These are phyloP conservation scores for Microstegium vimineum DNA, from an alignment of 176 grass and related monocot genomes.

Conservation along the genomic window DNA sequence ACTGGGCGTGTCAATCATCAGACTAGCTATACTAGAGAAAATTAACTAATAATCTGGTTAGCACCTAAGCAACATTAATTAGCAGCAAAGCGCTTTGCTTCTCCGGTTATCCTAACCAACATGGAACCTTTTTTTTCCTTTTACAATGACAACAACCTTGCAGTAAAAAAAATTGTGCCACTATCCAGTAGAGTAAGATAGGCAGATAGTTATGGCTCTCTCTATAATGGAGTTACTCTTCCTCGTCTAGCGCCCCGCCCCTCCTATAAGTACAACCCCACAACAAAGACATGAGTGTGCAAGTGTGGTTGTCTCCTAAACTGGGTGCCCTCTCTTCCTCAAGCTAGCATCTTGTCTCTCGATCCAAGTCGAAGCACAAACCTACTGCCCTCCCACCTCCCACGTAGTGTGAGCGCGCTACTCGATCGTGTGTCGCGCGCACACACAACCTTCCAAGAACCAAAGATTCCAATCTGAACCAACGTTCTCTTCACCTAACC, in stretches of 20 bases:
- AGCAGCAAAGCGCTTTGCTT: neutral
- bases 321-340: slow-evolving; percentile 14
- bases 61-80: slow-evolving; percentile 15
- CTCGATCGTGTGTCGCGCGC: slow-evolving; percentile 11
- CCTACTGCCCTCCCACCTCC: slow-evolving; percentile 7
- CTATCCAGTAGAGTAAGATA: neutral
- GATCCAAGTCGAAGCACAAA: slow-evolving; percentile 1
- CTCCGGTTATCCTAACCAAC: slow-evolving; percentile 18
- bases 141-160: neutral
- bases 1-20: neutral
- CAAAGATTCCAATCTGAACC: slow-evolving; percentile 36
- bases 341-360: slow-evolving; percentile 6
- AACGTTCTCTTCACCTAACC: slow-evolving; percentile 4
- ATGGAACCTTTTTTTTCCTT: neutral
- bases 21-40: neutral
- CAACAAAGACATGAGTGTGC: slow-evolving; percentile 36
- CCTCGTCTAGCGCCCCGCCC: neutral
- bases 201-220: neutral
- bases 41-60: neutral
- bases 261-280: slow-evolving; percentile 49
- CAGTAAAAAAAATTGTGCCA: slow-evolving; percentile 5
- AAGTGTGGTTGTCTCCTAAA: slow-evolving; percentile 33
- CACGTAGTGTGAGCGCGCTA: slow-evolving; percentile 18
- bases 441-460: slow-evolving; percentile 14
- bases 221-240: slow-evolving; percentile 1